Evolutionary conservation across 108 stramenopile genomes (phyloP).

Genomic region (Cyclostephanos tholiformis): DNA sequence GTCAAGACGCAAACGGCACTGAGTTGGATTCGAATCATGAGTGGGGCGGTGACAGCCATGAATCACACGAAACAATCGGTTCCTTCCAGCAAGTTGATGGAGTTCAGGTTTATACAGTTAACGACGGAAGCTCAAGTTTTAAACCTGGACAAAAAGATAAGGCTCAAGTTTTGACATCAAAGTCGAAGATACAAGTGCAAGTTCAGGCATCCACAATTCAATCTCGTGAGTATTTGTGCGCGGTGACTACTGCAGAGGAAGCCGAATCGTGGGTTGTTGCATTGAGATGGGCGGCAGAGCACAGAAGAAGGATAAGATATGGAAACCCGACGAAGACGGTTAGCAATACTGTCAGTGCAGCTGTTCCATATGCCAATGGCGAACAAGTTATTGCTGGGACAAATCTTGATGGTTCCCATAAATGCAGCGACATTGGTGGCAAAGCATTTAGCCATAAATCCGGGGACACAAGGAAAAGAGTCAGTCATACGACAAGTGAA

Average conservation of each 20-base stretch:
- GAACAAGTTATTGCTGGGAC: not conserved
- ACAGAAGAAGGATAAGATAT: conserved; percentile 32
- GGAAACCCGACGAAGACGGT: conserved; percentile 4
- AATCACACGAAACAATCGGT: conserved; percentile 11
- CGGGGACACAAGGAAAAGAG: not conserved
- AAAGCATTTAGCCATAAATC: conserved; percentile 7
- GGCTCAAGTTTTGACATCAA: not conserved
- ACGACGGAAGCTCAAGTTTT: not conserved
- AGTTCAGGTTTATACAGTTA: conserved; percentile 2
- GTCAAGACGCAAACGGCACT: not conserved
- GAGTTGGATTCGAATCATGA: conserved; percentile 5
- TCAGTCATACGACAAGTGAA: not conserved
- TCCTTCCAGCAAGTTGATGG: conserved; percentile 11
- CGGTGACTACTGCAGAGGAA: conserved; percentile 75
- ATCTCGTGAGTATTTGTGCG: conserved; percentile 82
- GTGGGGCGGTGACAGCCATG: conserved; percentile 6
- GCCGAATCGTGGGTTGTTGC: conserved; percentile 86
- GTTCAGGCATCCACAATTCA: conserved; percentile 43
- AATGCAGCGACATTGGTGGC: conserved; percentile 6
- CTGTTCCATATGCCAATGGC: not conserved
- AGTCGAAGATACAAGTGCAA: conserved; percentile 30
- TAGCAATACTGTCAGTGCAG: not conserved
- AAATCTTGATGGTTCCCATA: not conserved
- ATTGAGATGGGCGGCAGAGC: conserved; percentile 76
- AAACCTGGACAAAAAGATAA: conserved; percentile 11